phyloP scores from a whole-genome alignment of 1,139 yeast species.

The Zygosaccharomyces pseudobailii region DNA sequence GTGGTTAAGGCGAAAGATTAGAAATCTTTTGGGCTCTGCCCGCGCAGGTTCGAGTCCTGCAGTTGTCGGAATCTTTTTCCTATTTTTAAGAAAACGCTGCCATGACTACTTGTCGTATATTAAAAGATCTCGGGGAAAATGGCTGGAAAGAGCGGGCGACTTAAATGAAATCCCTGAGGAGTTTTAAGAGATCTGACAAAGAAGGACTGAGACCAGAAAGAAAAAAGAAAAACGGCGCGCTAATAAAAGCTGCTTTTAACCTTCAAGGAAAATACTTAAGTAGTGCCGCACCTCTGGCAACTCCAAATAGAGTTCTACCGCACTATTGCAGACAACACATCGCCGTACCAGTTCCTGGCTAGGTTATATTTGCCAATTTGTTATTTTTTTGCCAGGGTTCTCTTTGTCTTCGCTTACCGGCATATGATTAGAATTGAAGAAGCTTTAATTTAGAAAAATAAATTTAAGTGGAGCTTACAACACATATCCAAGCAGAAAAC shows the following conservation, averaged over 20 bases:
- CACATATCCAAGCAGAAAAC: neutral
- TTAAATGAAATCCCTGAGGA: neutral
- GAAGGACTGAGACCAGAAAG: neutral
- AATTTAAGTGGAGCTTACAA: neutral
- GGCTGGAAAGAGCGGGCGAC: neutral
- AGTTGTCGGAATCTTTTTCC: constrained; percentile 31
- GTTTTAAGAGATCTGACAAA: neutral
- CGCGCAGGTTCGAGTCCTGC: constrained; percentile 40
- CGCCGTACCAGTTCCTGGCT: neutral
- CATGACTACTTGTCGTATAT: neutral
- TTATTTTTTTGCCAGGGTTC: neutral
- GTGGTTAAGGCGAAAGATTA: constrained; percentile 53
- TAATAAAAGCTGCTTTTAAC: neutral
- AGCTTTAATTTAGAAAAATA: neutral
- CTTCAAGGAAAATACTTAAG: neutral
- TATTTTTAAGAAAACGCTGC: neutral
- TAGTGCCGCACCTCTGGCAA: neutral
- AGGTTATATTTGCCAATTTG: neutral
- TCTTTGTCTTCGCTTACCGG: neutral
- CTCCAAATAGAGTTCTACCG: neutral
- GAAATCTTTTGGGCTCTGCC: constrained; percentile 47
- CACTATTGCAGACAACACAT: neutral
- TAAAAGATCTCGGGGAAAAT: neutral
- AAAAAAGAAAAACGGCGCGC: neutral
- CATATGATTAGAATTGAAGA: neutral